Conservation (phyloP, 176 grass and related monocot genomes). For the Guadua angustifolia region DNA sequence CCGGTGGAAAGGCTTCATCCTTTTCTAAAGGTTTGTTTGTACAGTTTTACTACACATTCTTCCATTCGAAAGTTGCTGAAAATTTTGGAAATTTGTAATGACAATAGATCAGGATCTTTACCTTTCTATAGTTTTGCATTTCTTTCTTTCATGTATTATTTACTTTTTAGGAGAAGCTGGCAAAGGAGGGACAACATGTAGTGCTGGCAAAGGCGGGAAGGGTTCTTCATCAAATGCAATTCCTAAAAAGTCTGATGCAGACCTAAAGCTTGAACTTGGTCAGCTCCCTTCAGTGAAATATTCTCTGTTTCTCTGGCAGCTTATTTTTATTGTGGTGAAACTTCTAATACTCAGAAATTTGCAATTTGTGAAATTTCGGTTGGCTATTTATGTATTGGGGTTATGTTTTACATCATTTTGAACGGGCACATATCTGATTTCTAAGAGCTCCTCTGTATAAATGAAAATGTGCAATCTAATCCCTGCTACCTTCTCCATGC, state of each 20-base stretch:
- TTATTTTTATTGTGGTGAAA: conserved; percentile 27
- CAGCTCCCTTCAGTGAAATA: conserved; percentile 35
- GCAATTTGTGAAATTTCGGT: neutral
- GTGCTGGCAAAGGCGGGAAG: conserved; percentile 71
- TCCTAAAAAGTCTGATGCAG: conserved; percentile 66
- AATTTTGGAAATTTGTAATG: conserved; percentile 27
- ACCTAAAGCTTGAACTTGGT: conserved; percentile 89
- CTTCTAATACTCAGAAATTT: conserved; percentile 9
- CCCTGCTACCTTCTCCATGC: neutral
- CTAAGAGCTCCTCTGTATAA: conserved; percentile 1
- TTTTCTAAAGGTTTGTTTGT: conserved; percentile 55
- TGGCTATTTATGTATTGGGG: conserved; percentile 4
- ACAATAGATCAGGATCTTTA: conserved; percentile 4
- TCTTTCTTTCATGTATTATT: conserved; percentile 37
- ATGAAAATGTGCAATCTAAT: conserved; percentile 23
- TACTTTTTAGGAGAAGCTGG: conserved; percentile 47
- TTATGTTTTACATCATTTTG: neutral
- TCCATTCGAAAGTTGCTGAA: conserved; percentile 34
- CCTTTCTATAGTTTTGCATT: conserved; percentile 28
- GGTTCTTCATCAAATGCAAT: conserved; percentile 55
- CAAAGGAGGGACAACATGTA: conserved; percentile 51
- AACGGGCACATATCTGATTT: conserved; percentile 18
- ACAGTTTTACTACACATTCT: conserved; percentile 19
- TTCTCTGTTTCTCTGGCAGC: conserved; percentile 33
- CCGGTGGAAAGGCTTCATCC: conserved; percentile 50